phyloP scores from a whole-genome alignment of 2,329 filamentous ascomycete genomes.

The Mollisiaceae sp. region DNA sequence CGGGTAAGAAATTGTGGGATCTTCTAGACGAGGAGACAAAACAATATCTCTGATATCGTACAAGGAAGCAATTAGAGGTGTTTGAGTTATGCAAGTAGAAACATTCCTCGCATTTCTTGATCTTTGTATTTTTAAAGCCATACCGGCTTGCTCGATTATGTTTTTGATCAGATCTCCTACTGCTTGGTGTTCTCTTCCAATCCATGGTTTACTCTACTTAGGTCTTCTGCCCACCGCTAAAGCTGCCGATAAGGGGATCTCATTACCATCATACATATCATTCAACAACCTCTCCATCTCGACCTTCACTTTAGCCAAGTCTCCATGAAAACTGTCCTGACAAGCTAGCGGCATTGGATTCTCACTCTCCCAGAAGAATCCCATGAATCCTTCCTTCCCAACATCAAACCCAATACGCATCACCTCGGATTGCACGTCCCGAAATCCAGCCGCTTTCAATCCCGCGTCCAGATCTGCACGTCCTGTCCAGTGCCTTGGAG shows the following conservation, averaged over 20 bases:
- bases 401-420: constrained; percentile 7
- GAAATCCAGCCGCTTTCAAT: background rate
- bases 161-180: background rate
- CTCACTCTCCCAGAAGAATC: constrained; percentile 4
- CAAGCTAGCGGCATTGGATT: background rate
- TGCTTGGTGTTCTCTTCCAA: background rate
- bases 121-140: background rate
- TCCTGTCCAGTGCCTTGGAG: background rate
- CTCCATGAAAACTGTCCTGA: background rate
- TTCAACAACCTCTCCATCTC: background rate
- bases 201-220: background rate
- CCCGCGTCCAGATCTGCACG: background rate
- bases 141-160: background rate
- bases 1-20: too few species aligned
- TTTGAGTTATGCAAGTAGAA: too few species aligned
- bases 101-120: too few species aligned
- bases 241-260: background rate
- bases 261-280: background rate
- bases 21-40: too few species aligned
- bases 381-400: constrained; percentile 3
- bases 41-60: too few species aligned
- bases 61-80: too few species aligned
- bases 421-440: background rate
- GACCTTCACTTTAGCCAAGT: background rate
- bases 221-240: background rate